Evolutionary conservation across 2,329 filamentous ascomycete species (phyloP), one percentile per base, ranked within the genome.

Genomic region (Clonostachys sp.): DNA sequence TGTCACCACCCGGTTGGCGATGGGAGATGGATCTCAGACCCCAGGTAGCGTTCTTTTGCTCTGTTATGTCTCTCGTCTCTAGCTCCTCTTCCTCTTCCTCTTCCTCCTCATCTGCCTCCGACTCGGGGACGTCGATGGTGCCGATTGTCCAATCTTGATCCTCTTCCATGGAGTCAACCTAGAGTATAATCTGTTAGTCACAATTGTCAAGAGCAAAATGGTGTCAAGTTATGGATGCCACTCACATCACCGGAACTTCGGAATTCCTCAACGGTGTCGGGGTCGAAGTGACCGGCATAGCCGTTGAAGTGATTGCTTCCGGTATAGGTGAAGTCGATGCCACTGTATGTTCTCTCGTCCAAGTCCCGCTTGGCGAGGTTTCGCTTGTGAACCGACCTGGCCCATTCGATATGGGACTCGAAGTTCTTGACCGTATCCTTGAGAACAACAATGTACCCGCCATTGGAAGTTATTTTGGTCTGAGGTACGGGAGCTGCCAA

Each of bases 371-470:
- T 72, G 57, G 61, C 64, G 40, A 80, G 51, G 57, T 78, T 80
- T 53, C 78, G 74, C 62, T 74, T 78, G 57, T 75, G 70, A 42
- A 84, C 62, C 40, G 73, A 66, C 12, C 68, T 70, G 52, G 81
- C 68, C 55, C 69, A 73, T 40, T 60, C 58, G 53, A 80, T 60
- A 58, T 82, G 75, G 42, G 65, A 63, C 38, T 68, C 61, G 53
- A 83, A 67, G 34, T 62, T 30, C 10, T 30, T 30, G 24, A 30
- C 24, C 3, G 24, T 9, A 52, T 67, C 66, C 62, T 83, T 80
- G 64, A 83, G 82, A 45, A 83, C 79, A 36, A 85, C 73, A 54
- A 85, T 83, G 64, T 81, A 86, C 17, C 24, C 24, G 24, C 24
- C 24, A 30, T 30, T 30, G 24, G 24, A 30, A 30, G 24, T 9